Base-by-base conservation (phyloP, 1,284 basidiomycete species). In the Rhodotorula glutinis region DNA sequence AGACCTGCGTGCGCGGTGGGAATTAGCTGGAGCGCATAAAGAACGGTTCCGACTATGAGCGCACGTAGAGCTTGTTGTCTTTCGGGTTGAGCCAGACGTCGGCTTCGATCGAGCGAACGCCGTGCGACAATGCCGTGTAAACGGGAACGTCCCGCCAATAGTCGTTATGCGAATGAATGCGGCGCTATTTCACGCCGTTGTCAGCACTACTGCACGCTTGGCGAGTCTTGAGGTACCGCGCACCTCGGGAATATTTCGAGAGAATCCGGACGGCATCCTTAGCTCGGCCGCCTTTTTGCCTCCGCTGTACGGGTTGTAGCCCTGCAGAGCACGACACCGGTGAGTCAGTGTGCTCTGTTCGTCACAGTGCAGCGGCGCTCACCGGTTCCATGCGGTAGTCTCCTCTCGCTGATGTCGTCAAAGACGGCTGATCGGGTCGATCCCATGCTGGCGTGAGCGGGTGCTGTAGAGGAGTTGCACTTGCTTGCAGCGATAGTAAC, bases 151-250 rank as follows among this genome's bases (percentile, higher is more conserved):
- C 65, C 1, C 72, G 61, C 66, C 68, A 67, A 53, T 76, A 76
- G 63, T 76, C 75, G 47, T 76, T 76, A 64, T 76, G 75, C 9
- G 70, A 74, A 60, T 76, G 75, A 5, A 76, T 67, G 0, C 62
- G 53, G 21, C 74, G 59, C 69, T 67, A 57, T 17, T 9, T 9
- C 11, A 43, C 11, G 41, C 33, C 4, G n/a, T 38, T 0, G 4
- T 3, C 14, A 9, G 27, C 17, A 38, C 9, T 19, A 23, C 19
- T 21, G 23, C 23, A n/a, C 27, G 1, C 1, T 2, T 25, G 10
- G n/a, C 47, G 4, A 7, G 47, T 16, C 11, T 9, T n/a, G 47
- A 14, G 3, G 23, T 25, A 23, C 0, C 1, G 19, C 43, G 29
- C 49, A 63, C 67, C n/a, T 59, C 60, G 41, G 64, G 65, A 19